phyloP scores from a whole-genome alignment of 2,329 filamentous ascomycete species.

The Trichoderma simmonsii region DNA sequence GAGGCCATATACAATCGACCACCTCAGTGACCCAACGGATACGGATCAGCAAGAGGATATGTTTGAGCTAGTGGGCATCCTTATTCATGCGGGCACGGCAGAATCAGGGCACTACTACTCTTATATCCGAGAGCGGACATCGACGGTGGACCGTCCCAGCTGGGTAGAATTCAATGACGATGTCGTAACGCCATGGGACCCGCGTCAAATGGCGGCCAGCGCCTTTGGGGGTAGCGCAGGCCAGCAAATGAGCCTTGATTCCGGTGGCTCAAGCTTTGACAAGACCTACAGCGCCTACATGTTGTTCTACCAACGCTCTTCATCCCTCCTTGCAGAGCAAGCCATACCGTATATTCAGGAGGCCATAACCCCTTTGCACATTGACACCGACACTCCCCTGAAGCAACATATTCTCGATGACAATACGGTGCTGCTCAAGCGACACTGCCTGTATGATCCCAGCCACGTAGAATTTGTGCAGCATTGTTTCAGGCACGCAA shows the following conservation, averaged over 20 bases:
- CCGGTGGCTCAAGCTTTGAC: constrained; percentile 49
- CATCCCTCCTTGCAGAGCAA: constrained; percentile 55
- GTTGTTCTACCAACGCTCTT: constrained; percentile 89
- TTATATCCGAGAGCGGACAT: constrained; percentile 78
- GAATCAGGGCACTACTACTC: constrained; percentile 98
- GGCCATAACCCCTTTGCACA: constrained; percentile 37
- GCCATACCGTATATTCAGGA: constrained; percentile 34
- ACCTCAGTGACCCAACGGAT: constrained; percentile 63
- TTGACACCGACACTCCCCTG: constrained; percentile 44
- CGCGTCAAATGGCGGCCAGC: constrained; percentile 65
- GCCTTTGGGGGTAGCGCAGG: constrained; percentile 73
- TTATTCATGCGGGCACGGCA: constrained; percentile 89
- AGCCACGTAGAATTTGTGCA: constrained; percentile 66
- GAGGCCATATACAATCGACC: constrained; percentile 83
- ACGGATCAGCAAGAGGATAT: constrained; percentile 59
- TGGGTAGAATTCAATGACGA: constrained; percentile 98
- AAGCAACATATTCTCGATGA: constrained; percentile 63
- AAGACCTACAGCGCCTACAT: constrained; percentile 92
- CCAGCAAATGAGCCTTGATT: constrained; percentile 47
- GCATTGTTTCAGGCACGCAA: constrained; percentile 57
- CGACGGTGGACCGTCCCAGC: constrained; percentile 41
- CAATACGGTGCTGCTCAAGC: constrained; percentile 70
- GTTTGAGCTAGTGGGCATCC: constrained; percentile 91
- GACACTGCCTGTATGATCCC: constrained; percentile 76
- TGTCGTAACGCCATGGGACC: constrained; percentile 73